These are phyloP conservation scores for Plantago elongata DNA, from an alignment of 257 asterid genomes.

Conservation along the genomic window DNA sequence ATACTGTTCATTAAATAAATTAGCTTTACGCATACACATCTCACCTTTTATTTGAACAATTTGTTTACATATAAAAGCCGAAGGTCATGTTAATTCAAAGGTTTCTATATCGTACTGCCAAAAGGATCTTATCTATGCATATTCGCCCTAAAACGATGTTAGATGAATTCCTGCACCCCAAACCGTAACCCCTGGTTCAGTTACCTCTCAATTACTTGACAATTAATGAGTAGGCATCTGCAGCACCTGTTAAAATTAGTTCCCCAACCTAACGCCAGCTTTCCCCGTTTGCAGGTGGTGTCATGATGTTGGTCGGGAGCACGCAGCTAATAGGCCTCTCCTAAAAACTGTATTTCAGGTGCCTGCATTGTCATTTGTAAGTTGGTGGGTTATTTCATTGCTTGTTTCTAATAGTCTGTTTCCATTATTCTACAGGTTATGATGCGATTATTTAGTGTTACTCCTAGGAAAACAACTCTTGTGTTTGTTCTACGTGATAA, in stretches of 20 bases:
- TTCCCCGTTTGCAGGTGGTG: conserved; percentile 27
- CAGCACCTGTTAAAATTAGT: conserved; percentile 1
- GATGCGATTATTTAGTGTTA: conserved; percentile 47
- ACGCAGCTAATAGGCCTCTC: conserved; percentile 33
- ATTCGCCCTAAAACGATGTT: too few relatives aligned
- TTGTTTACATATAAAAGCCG: too few relatives aligned
- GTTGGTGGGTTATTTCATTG: background rate
- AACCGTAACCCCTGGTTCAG: too few relatives aligned
- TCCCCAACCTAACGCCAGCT: background rate
- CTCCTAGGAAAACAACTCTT: conserved; percentile 49
- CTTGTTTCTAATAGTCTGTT: conserved; percentile 2
- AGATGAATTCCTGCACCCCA: too few relatives aligned
- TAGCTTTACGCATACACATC: too few relatives aligned
- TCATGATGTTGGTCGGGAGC: conserved; percentile 36
- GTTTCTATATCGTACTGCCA: too few relatives aligned
- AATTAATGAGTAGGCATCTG: background rate
- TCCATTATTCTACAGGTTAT: conserved; percentile 36
- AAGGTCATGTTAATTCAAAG: too few relatives aligned
- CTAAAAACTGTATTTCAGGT: conserved; percentile 36
- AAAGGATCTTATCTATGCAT: too few relatives aligned
- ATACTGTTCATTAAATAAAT: too few relatives aligned
- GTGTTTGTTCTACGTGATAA: conserved; percentile 54
- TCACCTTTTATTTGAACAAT: too few relatives aligned
- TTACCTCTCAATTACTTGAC: too few relatives aligned
- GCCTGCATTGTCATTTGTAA: conserved; percentile 5